phyloP scores from a whole-genome alignment of 2,329 filamentous ascomycete species.

The Gaeumannomyces sp. region DNA sequence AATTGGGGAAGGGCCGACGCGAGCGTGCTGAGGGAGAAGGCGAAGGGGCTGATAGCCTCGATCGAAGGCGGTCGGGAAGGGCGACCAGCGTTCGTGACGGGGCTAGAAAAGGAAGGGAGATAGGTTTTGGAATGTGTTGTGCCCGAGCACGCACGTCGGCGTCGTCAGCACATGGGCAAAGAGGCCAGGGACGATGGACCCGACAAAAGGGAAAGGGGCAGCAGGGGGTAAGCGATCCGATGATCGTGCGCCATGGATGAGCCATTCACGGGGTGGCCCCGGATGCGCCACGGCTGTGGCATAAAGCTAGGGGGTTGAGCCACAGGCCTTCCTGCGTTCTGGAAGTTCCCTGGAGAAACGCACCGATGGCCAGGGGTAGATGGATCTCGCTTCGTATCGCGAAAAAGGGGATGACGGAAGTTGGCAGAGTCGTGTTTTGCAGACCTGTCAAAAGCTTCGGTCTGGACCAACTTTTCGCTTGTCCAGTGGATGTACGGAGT shows the following conservation, averaged over 20 bases:
- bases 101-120: background rate
- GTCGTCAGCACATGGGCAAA: too few relatives aligned
- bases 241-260: too few relatives aligned
- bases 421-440: too few relatives aligned
- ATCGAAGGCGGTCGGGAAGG: background rate
- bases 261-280: too few relatives aligned
- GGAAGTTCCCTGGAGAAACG: background rate
- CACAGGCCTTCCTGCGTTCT: too few relatives aligned
- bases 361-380: background rate
- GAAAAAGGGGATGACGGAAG: background rate
- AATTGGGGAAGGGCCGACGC: background rate
- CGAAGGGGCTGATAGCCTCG: background rate
- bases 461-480: background rate
- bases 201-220: background rate
- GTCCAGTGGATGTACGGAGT: background rate
- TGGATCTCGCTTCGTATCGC: background rate
- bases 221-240: too few relatives aligned
- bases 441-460: too few relatives aligned
- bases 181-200: background rate
- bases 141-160: too few relatives aligned
- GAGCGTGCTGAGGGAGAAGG: background rate
- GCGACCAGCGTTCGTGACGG: background rate
- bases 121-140: background rate
- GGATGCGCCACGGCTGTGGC: too few relatives aligned
- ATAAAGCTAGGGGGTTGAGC: too few relatives aligned